phyloP scores from a whole-genome alignment of 352 stramenopile species.

The Peronospora belbahrii region DNA sequence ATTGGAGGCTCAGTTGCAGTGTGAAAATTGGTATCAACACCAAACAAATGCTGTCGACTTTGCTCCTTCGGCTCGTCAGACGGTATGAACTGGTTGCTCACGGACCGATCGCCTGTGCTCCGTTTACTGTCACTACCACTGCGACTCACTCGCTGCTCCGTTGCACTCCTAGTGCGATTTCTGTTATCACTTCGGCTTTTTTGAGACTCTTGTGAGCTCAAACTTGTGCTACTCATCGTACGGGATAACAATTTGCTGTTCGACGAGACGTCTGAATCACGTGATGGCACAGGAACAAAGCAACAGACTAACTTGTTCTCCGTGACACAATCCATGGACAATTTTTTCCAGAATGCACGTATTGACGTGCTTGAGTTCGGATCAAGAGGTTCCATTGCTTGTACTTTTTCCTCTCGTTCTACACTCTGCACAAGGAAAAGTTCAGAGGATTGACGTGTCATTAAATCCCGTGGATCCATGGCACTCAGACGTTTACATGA shows the following conservation, averaged over 20 bases:
- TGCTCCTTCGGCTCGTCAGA: slow-evolving; percentile 7
- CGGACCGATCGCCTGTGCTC: slow-evolving; percentile 2
- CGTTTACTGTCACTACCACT: slow-evolving; percentile 11
- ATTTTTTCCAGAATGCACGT: slow-evolving; percentile 48
- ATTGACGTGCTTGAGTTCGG: slow-evolving; percentile 26
- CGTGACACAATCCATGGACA: slow-evolving; percentile 41
- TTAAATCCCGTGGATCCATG: slow-evolving; percentile 30
- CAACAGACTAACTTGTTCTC: slow-evolving; percentile 62
- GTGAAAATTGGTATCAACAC: slow-evolving; percentile 23
- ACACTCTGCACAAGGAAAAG: slow-evolving; percentile 53
- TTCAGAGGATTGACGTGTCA: slow-evolving; percentile 31
- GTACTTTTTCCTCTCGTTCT: slow-evolving; percentile 39
- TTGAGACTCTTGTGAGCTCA: slow-evolving; percentile 11
- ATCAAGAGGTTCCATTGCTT: slow-evolving; percentile 35
- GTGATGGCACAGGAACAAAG: slow-evolving; percentile 22
- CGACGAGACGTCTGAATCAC: not conserved
- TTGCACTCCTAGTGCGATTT: slow-evolving; percentile 17
- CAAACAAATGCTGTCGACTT: slow-evolving; percentile 15
- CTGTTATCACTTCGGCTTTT: slow-evolving; percentile 15
- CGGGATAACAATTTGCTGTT: slow-evolving; percentile 9
- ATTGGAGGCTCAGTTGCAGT: slow-evolving; percentile 19
- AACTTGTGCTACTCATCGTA: slow-evolving; percentile 19
- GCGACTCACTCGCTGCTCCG: slow-evolving; percentile 9
- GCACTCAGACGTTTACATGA: slow-evolving; percentile 25
- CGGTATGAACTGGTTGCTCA: slow-evolving; percentile 18